Evolutionary conservation across 2,329 filamentous ascomycete genomes (phyloP), one percentile per base, ranked within the genome.

Genomic region (Penicillium sp.): DNA sequence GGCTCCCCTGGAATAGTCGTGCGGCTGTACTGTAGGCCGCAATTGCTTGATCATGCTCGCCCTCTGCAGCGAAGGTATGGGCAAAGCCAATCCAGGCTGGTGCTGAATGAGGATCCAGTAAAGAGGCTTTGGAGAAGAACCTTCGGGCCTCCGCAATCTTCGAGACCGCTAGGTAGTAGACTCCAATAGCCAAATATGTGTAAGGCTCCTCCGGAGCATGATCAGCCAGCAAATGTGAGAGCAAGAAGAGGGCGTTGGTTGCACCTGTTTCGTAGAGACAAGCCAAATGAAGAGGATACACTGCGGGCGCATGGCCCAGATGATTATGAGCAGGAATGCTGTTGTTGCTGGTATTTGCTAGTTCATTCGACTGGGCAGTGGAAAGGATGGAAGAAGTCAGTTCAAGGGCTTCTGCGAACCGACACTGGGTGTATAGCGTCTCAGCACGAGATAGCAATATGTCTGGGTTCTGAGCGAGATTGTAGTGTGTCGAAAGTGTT

Each of bases 51-150:
- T 99, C 95, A 73, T 98, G 93, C 75, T 99, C 95, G 52, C 95
- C 95, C 73, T 99, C 95, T 11, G 92, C 93, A 1, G 95, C 95
- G 72, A 99, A 99, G 0, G 95, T 99, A 73, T 99, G 96, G 1
- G 95, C 95, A 70, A 99, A 99, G 1, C 96, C 95, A 63, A 99
- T 98, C 95, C 95, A 99, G 3, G 95, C 95, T 1, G 95, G 91
- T 0, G 93, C 93, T 68, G 96, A 99, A 77, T 98, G 93, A 7
- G 93, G 90, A 70, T 99, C 93, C 88, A 99, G 93, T 80, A 98
- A 90, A 63, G 91, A 96, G 5, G 96, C 90, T 76, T 99, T 99
- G 69, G 91, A 96, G 75, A 99, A 99, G 79, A 95, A 99, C 39
- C 93, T 87, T 11, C 95, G 87, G 10, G 96, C 93, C 76, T 99